Conservation (phyloP, 768 basidiomycete species). For the Pholiota microspora region DNA sequence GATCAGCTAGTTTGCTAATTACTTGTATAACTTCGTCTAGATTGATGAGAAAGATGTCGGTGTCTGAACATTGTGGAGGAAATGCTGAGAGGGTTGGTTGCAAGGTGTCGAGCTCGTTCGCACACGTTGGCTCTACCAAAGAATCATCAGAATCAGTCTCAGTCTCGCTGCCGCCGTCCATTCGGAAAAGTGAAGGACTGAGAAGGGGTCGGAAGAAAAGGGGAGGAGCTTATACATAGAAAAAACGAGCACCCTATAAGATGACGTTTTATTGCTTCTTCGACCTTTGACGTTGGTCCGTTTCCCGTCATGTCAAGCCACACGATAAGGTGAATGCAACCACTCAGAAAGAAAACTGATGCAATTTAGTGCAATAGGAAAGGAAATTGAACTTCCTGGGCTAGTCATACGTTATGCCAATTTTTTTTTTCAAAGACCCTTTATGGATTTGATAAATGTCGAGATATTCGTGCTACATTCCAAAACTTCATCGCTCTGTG, state of each 20-base stretch:
- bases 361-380: no score
- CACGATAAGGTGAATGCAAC: no score
- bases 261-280: background rate
- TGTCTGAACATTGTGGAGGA: no score
- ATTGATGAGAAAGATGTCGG: background rate
- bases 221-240: background rate
- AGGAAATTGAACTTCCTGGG: no score
- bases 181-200: constrained; percentile 6
- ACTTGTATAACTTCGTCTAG: constrained; percentile 8
- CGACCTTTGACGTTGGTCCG: background rate
- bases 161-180: constrained; percentile 41
- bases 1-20: constrained; percentile 4
- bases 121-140: background rate
- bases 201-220: background rate
- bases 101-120: background rate
- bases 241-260: background rate
- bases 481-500: constrained; percentile 47
- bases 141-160: constrained; percentile 38
- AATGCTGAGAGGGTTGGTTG: background rate
- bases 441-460: constrained; percentile 55
- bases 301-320: background rate
- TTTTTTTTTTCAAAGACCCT: constrained; percentile 39
- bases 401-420: background rate
- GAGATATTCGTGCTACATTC: constrained; percentile 56
- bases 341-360: no score